Evolutionary conservation across 257 asterid species (phyloP).

Genomic region (Handroanthus guayacan): DNA sequence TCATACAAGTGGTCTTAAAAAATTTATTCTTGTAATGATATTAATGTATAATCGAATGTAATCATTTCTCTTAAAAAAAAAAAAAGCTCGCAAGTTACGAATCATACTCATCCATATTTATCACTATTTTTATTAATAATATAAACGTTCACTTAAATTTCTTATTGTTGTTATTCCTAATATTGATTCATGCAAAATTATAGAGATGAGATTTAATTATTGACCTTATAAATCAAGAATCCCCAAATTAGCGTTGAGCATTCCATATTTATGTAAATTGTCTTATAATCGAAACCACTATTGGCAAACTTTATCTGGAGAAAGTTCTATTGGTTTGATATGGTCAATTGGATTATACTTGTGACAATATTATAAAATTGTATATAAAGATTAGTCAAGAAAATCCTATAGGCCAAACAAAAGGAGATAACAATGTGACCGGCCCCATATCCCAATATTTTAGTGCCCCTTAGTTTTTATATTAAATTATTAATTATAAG

Average conservation of each 20-base stretch:
- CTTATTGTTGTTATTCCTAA: no score
- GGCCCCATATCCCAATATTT: not conserved
- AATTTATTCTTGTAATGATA: no score
- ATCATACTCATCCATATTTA: no score
- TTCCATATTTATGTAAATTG: not conserved
- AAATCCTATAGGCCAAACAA: not conserved
- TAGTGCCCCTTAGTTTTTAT: not conserved
- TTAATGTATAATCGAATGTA: no score
- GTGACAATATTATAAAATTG: not conserved
- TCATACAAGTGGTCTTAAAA: no score
- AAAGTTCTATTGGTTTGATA: constrained; percentile 10
- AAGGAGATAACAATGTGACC: constrained; percentile 15
- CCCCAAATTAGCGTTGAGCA: not conserved
- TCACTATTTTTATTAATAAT: no score
- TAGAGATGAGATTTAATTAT: no score
- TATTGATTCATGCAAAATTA: no score
- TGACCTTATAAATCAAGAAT: not conserved
- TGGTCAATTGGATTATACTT: not conserved
- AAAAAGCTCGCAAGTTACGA: no score
- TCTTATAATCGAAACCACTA: not conserved
- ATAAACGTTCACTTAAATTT: no score
- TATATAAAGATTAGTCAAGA: not conserved
- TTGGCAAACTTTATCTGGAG: not conserved
- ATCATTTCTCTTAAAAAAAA: no score
- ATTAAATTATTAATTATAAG: not conserved